phyloP scores from a whole-genome alignment of 1,284 basidiomycete genomes.

The Trametes versicolor region DNA sequence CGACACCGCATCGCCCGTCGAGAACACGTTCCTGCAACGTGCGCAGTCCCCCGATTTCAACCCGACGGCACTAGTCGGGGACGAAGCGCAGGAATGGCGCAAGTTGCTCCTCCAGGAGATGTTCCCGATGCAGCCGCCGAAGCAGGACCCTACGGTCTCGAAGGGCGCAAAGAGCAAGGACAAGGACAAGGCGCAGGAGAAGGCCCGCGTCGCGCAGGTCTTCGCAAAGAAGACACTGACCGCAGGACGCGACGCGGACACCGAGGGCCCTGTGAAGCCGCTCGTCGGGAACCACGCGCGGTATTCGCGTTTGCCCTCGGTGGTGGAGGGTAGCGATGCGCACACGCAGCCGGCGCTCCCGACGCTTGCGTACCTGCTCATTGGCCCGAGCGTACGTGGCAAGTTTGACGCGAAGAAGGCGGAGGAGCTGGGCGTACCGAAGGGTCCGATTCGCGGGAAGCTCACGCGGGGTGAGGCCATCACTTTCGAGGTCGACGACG shows the following conservation, averaged over 20 bases:
- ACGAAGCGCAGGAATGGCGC: constrained; percentile 62
- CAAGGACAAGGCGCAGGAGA: constrained; percentile 10
- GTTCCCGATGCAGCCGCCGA: constrained; percentile 57
- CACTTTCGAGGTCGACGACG: constrained; percentile 59
- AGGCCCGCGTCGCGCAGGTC: constrained; percentile 19
- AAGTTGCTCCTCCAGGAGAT: constrained; percentile 59
- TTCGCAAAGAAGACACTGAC: constrained; percentile 4
- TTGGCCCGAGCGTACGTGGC: constrained; percentile 85
- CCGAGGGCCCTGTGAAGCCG: neutral
- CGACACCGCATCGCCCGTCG: constrained; percentile 14
- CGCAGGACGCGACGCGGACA: neutral
- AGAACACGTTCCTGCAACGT: constrained; percentile 9
- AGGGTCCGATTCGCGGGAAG: constrained; percentile 58
- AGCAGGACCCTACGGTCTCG: constrained; percentile 17
- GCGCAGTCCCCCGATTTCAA: constrained; percentile 41
- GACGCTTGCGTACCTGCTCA: constrained; percentile 65
- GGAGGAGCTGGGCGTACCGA: constrained; percentile 69
- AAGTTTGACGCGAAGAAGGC: constrained; percentile 85
- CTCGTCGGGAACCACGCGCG: constrained; percentile 7
- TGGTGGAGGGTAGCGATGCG: constrained; percentile 9
- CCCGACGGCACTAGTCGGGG: constrained; percentile 49
- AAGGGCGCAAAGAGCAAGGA: neutral
- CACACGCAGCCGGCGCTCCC: constrained; percentile 16
- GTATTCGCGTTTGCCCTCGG: constrained; percentile 20
- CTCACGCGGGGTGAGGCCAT: constrained; percentile 66